A percentile compares a stretch with the other conserved stretches of the same genome.
phyloP scores from a whole-genome alignment of 2,329 filamentous ascomycete species.

The Hypoxylon sp. region DNA sequence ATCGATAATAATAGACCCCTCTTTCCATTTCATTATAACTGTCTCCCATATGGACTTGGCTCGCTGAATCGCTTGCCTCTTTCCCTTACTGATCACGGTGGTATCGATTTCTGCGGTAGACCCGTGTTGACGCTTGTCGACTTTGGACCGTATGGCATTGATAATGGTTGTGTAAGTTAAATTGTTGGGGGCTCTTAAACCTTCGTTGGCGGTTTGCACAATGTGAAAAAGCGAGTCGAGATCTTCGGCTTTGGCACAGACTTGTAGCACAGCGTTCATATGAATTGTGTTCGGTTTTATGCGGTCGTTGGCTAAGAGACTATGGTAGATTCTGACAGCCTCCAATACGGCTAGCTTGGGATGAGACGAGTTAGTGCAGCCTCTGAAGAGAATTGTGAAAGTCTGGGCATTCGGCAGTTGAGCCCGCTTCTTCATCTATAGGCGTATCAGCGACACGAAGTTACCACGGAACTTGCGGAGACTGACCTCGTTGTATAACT shows the following conservation, averaged over 20 bases:
- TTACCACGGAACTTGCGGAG: slow-evolving; percentile 55
- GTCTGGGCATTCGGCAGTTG: slow-evolving; percentile 86
- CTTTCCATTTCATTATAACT: slow-evolving; percentile 80
- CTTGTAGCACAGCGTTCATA: slow-evolving; percentile 87
- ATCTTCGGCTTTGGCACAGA: slow-evolving; percentile 81
- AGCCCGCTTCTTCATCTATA: slow-evolving; percentile 90
- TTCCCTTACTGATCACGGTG: slow-evolving; percentile 50
- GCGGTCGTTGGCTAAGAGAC: slow-evolving; percentile 74
- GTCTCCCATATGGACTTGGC: slow-evolving; percentile 86
- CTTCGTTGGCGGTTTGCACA: slow-evolving; percentile 77
- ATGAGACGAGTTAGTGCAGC: slow-evolving; percentile 74
- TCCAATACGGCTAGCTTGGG: slow-evolving; percentile 73
- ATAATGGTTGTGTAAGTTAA: slow-evolving; percentile 87
- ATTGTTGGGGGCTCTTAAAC: slow-evolving; percentile 74
- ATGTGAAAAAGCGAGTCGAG: slow-evolving; percentile 86
- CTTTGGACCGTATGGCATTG: slow-evolving; percentile 75
- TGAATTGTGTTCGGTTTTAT: slow-evolving; percentile 84
- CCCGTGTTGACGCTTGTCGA: slow-evolving; percentile 54
- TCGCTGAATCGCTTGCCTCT: slow-evolving; percentile 70
- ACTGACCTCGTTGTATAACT: slow-evolving; percentile 84
- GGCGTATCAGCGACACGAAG: slow-evolving; percentile 35
- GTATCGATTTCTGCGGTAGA: slow-evolving; percentile 52
- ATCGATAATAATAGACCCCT: slow-evolving; percentile 79
- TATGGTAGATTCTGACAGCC: slow-evolving; percentile 82
- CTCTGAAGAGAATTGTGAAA: slow-evolving; percentile 85